Evolutionary conservation across 2,329 filamentous ascomycete species (phyloP), one percentile per base, ranked within the genome.

Genomic region (Didymella exigua): DNA sequence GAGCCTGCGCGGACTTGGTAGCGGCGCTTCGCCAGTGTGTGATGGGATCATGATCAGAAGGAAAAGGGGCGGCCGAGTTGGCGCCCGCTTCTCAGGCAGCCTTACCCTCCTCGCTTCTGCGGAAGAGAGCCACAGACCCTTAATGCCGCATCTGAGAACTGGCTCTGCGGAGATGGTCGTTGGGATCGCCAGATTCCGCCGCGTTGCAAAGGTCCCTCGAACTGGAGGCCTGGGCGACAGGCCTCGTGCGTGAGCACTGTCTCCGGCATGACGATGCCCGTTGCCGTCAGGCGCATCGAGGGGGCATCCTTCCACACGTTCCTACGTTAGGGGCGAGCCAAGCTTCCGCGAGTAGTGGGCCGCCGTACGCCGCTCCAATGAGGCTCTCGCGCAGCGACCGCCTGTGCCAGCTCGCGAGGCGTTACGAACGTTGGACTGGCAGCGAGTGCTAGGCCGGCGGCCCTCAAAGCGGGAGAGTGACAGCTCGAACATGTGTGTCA

Each of bases 1-100:
- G 54, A 46, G 62, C 61, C 56, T 58, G 58, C 46, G 59, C 60
- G 53, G 54, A 56, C 54, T 58, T 49, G 50, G 37, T 50, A 48
- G 41, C 49, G 59, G 63, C 53, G 55, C 61, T 65, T 63, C 63
- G 63, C 63, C 60, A 64, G 60, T 56, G 51, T 56, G 51, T 44
- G 36, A 55, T 31, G 58, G 33, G 33, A 47, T 59, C 47, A 52
- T 49, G 37, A 27, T 49, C 46, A 41, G 41, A 46, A 59, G 49
- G 58, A 62, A 67, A 64, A 59, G 62, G 63, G 59, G 65, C 51
- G 58, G 48, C 51, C 43, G 49, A 54, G 57, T 58, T 59, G 49
- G 55, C 53, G 59, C 49, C 51, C 56, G 61, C 49, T 36, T 36
- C 33, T 51, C 60, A 59, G 57, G 58, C 58, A 46, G 52, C 41